phyloP scores from a whole-genome alignment of 306 rosid species.

The Carpinus viminea region DNA sequence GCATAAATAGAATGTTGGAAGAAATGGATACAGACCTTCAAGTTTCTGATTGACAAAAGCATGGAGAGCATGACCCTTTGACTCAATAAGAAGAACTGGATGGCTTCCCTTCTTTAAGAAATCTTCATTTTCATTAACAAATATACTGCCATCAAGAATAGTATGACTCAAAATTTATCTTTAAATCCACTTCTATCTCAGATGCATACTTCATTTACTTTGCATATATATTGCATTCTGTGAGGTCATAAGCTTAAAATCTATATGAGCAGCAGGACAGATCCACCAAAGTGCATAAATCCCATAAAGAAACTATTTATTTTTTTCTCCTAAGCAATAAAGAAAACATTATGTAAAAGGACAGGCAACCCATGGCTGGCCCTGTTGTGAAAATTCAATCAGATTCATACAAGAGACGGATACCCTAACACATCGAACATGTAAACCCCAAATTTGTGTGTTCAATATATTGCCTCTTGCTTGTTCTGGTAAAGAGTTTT shows the following conservation, averaged over 20 bases:
- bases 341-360: background rate
- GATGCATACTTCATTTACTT: conserved; percentile 13
- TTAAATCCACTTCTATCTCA: conserved; percentile 8
- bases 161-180: conserved; percentile 23
- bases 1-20: background rate
- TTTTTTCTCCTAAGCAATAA: background rate
- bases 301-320: background rate
- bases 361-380: background rate
- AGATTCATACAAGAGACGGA: conserved; percentile 1
- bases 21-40: conserved; percentile 56
- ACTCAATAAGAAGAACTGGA: conserved; percentile 72
- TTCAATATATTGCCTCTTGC: background rate
- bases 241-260: background rate
- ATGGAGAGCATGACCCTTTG: conserved; percentile 91
- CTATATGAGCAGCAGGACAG: background rate
- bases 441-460: background rate
- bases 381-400: conserved; percentile 2
- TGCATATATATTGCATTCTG: conserved; percentile 14
- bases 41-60: conserved; percentile 78
- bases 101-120: conserved; percentile 73
- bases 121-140: conserved; percentile 59
- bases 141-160: conserved; percentile 57
- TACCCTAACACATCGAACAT: background rate
- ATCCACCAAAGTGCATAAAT: conserved; percentile 1
- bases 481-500: background rate